A percentile compares a stretch with the other conserved stretches of the same genome.
Conservation (phyloP, 75 land plant species). For the Cunninghamia lanceolata region DNA sequence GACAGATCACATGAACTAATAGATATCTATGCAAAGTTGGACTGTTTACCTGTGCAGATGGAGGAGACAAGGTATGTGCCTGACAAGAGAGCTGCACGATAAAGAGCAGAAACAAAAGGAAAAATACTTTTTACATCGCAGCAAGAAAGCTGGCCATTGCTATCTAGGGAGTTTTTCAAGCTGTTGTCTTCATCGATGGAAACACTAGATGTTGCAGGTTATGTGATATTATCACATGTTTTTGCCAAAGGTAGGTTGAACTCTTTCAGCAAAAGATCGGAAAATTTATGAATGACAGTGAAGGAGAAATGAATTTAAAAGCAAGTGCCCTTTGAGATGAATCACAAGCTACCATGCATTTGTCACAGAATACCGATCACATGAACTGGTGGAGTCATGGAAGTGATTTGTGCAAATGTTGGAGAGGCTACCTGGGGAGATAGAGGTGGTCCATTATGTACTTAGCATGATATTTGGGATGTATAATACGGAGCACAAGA, state of each 20-base stretch:
- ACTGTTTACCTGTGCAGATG: background rate
- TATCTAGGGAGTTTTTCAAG: background rate
- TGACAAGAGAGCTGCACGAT: background rate
- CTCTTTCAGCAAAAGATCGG: background rate
- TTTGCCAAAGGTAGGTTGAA: background rate
- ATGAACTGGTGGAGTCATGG: background rate
- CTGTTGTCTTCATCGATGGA: background rate
- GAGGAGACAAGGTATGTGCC: background rate
- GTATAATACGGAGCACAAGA: background rate
- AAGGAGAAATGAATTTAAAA: background rate
- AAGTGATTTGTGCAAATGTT: background rate
- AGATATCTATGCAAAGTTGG: background rate
- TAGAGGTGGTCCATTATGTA: background rate
- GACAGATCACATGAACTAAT: conserved; percentile 3
- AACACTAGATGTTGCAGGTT: background rate
- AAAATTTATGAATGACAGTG: background rate
- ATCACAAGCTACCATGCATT: background rate
- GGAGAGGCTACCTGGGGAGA: background rate
- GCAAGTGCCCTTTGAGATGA: background rate
- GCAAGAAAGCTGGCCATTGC: background rate
- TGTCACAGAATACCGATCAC: background rate
- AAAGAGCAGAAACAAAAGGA: conserved; percentile 1
- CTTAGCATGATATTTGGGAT: background rate
- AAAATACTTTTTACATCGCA: background rate
- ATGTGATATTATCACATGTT: background rate